phyloP scores from a whole-genome alignment of 2,329 filamentous ascomycete species.

The Sarocladium kiliense region DNA sequence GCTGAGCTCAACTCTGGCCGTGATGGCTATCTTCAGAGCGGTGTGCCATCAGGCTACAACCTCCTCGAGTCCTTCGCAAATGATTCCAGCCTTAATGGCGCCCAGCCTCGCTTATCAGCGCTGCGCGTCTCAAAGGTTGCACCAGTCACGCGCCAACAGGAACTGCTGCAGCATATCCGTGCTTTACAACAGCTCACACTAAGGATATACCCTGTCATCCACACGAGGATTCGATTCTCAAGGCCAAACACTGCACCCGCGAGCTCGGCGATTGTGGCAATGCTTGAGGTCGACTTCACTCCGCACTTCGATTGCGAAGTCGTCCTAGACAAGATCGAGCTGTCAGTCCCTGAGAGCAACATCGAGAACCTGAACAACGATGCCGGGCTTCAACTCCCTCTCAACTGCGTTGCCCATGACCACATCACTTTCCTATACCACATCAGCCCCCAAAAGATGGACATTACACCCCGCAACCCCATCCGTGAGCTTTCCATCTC shows the following conservation, averaged over 20 bases:
- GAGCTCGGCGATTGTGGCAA: constrained; percentile 59
- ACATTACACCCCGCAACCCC: constrained; percentile 38
- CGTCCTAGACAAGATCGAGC: constrained; percentile 52
- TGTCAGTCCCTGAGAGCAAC: constrained; percentile 52
- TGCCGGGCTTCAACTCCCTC: constrained; percentile 44
- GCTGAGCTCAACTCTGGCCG: constrained; percentile 19
- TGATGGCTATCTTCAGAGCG: constrained; percentile 63
- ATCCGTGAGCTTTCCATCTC: constrained; percentile 52
- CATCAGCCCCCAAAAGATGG: constrained; percentile 47
- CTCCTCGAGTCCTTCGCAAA: constrained; percentile 68
- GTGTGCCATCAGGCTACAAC: constrained; percentile 65
- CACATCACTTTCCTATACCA: constrained; percentile 72
- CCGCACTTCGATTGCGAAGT: constrained; percentile 63
- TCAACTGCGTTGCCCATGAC: constrained; percentile 64
- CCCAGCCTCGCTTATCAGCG: constrained; percentile 65
- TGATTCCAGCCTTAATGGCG: constrained; percentile 58
- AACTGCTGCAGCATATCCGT: constrained; percentile 58
- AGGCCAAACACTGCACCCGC: constrained; percentile 54
- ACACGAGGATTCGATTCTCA: constrained; percentile 69
- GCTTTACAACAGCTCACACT: constrained; percentile 59
- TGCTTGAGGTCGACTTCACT: constrained; percentile 70
- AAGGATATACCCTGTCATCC: constrained; percentile 62
- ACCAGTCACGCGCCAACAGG: constrained; percentile 58
- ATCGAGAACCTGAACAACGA: constrained; percentile 51
- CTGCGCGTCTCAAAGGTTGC: constrained; percentile 70